These are phyloP conservation scores for Apiospora kogelbergensis DNA, from an alignment of 2,329 filamentous ascomycete genomes.

Conservation along the genomic window DNA sequence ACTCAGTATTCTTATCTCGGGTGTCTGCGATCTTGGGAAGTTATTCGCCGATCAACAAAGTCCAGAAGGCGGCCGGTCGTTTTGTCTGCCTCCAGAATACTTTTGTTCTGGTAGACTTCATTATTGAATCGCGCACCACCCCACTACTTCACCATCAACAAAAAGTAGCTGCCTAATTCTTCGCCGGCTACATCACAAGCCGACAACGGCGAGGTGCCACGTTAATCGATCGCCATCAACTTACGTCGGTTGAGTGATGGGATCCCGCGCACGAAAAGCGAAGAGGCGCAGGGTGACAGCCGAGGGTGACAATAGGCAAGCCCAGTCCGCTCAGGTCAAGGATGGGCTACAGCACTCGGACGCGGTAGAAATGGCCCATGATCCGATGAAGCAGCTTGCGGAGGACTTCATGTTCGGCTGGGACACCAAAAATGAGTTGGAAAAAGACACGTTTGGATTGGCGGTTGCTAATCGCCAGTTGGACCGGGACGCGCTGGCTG, in stretches of 20 bases:
- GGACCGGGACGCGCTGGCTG: not conserved
- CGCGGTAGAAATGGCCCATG: not conserved
- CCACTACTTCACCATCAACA: not conserved
- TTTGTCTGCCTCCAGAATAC: not conserved
- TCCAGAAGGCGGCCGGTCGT: no score
- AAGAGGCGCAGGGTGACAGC: not conserved
- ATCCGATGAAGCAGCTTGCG: conserved; percentile 15
- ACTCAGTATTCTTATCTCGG: no score
- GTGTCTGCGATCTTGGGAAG: not conserved
- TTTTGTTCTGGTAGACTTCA: not conserved
- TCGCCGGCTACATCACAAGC: not conserved
- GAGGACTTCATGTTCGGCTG: conserved; percentile 34
- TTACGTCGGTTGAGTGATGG: not conserved
- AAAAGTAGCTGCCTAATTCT: not conserved
- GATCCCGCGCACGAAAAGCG: not conserved
- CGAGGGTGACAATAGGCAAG: not conserved
- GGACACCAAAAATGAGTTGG: conserved; percentile 18
- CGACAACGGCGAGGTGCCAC: not conserved
- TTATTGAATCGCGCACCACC: not conserved
- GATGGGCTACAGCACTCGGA: not conserved
- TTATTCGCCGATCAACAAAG: not conserved
- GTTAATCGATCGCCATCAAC: not conserved
- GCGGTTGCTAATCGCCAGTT: not conserved
- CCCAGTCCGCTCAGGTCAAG: not conserved
- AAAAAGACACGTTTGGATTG: not conserved